Conservation (phyloP, 1,284 basidiomycete species). For the Rhodotorula sp. region DNA sequence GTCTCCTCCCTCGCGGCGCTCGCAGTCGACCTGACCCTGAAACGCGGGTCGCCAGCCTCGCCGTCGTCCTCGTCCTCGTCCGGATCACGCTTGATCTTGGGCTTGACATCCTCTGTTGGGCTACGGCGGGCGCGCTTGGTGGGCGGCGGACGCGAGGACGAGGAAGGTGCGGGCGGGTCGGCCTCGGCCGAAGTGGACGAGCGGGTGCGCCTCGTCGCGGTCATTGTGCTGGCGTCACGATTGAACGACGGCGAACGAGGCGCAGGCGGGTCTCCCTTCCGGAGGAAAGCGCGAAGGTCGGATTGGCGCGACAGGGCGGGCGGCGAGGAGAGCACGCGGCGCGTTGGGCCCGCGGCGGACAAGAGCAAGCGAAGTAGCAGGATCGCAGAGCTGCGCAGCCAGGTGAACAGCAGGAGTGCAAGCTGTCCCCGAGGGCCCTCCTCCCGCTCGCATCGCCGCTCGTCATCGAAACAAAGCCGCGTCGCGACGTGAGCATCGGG, state of each 20-base stretch:
- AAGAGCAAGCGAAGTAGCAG: neutral
- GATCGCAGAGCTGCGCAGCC: neutral
- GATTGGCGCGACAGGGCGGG: slow-evolving; percentile 10
- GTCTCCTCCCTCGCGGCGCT: neutral
- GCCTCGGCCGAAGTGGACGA: slow-evolving; percentile 5
- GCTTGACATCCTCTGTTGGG: neutral
- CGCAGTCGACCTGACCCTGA: neutral
- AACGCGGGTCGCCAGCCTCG: slow-evolving; percentile 1
- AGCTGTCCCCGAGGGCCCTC: neutral
- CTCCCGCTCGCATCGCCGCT: too few species aligned
- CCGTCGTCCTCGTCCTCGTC: slow-evolving; percentile 8
- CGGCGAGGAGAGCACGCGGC: neutral
- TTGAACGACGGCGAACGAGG: neutral
- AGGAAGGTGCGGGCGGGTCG: neutral
- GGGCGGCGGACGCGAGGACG: neutral
- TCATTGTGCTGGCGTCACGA: neutral
- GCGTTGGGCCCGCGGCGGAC: neutral
- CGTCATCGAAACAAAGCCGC: too few species aligned
- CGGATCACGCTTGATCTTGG: neutral
- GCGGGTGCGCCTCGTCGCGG: neutral
- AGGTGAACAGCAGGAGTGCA: neutral
- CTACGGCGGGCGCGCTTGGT: neutral
- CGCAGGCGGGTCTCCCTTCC: neutral
- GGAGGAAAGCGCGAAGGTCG: slow-evolving; percentile 11
- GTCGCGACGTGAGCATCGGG: too few species aligned